These are phyloP conservation scores for Tylopilus sp. DNA, from an alignment of 768 basidiomycete species.

Conservation along the genomic window DNA sequence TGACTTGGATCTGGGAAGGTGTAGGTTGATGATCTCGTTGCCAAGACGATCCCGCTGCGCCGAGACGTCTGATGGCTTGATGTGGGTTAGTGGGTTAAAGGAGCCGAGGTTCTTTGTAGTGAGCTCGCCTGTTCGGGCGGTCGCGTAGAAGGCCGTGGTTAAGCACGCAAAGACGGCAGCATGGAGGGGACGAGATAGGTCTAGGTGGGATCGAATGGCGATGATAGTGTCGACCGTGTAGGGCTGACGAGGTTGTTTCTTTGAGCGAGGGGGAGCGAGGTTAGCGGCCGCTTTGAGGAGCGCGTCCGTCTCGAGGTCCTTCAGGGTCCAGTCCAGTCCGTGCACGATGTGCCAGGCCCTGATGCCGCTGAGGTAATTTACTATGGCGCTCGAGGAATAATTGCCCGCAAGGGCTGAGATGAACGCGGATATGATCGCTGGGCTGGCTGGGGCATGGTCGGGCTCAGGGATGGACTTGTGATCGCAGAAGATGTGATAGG, in stretches of 20 bases:
- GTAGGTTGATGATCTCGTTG: no score
- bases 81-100: no score
- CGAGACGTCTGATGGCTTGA: no score
- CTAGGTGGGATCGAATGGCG: background rate
- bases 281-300: conserved; percentile 13
- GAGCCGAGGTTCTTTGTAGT: background rate
- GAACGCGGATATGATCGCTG: background rate
- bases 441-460: background rate
- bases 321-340: conserved; percentile 14
- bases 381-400: conserved; percentile 4
- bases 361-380: conserved; percentile 16
- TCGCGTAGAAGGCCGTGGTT: background rate
- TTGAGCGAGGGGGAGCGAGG: conserved; percentile 8
- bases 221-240: conserved; percentile 12
- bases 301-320: conserved; percentile 5
- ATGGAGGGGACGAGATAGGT: background rate
- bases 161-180: background rate
- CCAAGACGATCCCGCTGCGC: no score
- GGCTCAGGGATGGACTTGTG: background rate
- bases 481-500: background rate
- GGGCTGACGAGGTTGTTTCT: conserved; percentile 1
- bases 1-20: no score
- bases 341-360: conserved; percentile 28
- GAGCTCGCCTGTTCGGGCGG: background rate
- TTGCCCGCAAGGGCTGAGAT: conserved; percentile 12